These are phyloP conservation scores for Ramularia endophylla DNA, from an alignment of 2,329 filamentous ascomycete species.

Conservation along the genomic window DNA sequence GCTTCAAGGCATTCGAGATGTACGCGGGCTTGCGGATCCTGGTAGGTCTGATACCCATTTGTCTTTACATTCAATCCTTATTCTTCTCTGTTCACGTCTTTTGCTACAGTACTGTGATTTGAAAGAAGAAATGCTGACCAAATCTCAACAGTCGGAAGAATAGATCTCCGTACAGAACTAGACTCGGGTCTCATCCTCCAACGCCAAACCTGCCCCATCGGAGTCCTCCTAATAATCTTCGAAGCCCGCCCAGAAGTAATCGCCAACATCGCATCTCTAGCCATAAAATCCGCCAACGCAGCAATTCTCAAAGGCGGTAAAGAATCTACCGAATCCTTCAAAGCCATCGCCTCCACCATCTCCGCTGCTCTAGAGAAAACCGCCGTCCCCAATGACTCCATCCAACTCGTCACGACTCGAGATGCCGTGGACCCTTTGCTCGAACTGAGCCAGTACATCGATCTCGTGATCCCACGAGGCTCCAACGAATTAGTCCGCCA, in stretches of 20 bases:
- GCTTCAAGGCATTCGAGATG: constrained; percentile 89
- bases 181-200: constrained; percentile 83
- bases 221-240: constrained; percentile 97
- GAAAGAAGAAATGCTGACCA: neutral
- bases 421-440: constrained; percentile 88
- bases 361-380: constrained; percentile 67
- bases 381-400: constrained; percentile 73
- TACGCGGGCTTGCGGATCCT: constrained; percentile 77
- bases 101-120: too few relatives aligned
- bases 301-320: constrained; percentile 97
- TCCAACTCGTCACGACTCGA: constrained; percentile 90
- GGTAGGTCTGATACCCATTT: constrained; percentile 47
- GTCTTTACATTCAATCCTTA: neutral
- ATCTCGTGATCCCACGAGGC: constrained; percentile 89
- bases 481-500: constrained; percentile 85
- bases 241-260: constrained; percentile 97
- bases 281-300: constrained; percentile 95
- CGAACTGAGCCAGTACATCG: constrained; percentile 77
- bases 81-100: too few relatives aligned
- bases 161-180: constrained; percentile 75
- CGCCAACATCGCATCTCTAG: constrained; percentile 91
- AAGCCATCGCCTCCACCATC: constrained; percentile 81
- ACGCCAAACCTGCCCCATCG: constrained; percentile 88
- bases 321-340: constrained; percentile 92
- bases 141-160: constrained; percentile 61